Base-by-base conservation (phyloP, 1,139 yeast species). In the Zhuliangozyma parablackwelliae region DNA sequence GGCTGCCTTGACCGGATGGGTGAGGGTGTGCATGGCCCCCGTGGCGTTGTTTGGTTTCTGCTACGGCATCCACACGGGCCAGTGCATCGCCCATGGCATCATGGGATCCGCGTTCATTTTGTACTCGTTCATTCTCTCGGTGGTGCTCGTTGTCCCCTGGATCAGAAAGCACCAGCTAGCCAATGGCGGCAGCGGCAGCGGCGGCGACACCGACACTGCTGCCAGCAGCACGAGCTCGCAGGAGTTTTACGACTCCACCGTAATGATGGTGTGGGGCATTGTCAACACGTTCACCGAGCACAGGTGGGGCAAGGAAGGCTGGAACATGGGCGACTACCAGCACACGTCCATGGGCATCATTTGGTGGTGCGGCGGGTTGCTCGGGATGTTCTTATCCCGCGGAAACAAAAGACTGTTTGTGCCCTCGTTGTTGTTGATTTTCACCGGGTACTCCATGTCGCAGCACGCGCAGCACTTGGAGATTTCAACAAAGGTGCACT, bases 261-360 rank as follows among this genome's bases (percentile, higher is more conserved):
- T 88, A 33, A 88, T 90, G 78, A 82, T 87, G 41, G 60, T 73
- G 13, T 90, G 96, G 96, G 97, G 97, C 6, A 78, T 89, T 29
- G 84, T 90, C 42, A 90, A 90, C 57, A 88, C 97, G 0, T 90
- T 90, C 57, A 90, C 97, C 1, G 97, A 90, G 58, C 97, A 90
- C 58, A 68, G 97, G 45, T 89, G 97, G 97, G 95, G 95, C 27
- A 57, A 59, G 33, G 92, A 87, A 54, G 76, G 69, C 8, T 90
- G 97, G 97, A 72, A 75, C 34, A 94, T 86, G 69, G 94, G 95
- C 5, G 95, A 85, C 56, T 87, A 82, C 56, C 96, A 89, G 61
- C 97, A 89, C 59, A 88, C 97, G 0, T 78, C 95, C 23, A 88
- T 90, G 96, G 97, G 97, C 2, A 84, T 90, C 40, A 73, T 90